Base-by-base conservation (phyloP, 1,284 basidiomycete species). In the Ganoderma meredithae region DNA sequence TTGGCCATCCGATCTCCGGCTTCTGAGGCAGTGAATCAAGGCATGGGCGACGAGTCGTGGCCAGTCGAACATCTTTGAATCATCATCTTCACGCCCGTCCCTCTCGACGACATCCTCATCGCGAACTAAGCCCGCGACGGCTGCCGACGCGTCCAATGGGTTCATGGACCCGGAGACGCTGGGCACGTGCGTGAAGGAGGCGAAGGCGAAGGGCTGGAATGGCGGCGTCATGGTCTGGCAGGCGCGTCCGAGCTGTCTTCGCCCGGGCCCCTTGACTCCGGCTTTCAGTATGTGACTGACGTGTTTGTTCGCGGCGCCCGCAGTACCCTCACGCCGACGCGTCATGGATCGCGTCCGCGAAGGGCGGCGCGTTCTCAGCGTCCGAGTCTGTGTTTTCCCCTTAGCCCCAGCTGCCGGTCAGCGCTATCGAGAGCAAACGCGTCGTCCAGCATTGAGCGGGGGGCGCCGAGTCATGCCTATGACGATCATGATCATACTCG, bases 131-230 rank as follows among this genome's bases (percentile, higher is more conserved):
- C 90, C 89, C 25, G 69, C 67, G 17, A 81, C 77, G 2, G 36
- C 80, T 6, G 41, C 44, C 22, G 76, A 81, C 13, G 88, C 88
- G 73, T 88, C 88, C 2, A 83, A 69, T 72, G 89, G 85, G 69
- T 90, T 83, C 74, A 88, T 91, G 66, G 77, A 78, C 43, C 79
- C 89, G 3, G 76, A 80, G 1, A 84, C 83, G 0, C 81, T 91
- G 25, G 88, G 89, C 22, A 76, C 75, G 1, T 91, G 90, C 73
- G 77, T 91, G 44, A 73, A 79, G 8, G 80, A 85, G 71, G 90
- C 88, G 0, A 84, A 86, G 75, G 77, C 74, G 19, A 71, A 81
- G 70, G 89, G 88, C 43, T 91, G 89, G 90, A 79, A 83, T 85
- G 69, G 79, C 82, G 70, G 70, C 12, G 55, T 71, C n/a, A 71